These are phyloP conservation scores for Apiosordaria backusii DNA, from an alignment of 495 filamentous ascomycete species.

Conservation along the genomic window DNA sequence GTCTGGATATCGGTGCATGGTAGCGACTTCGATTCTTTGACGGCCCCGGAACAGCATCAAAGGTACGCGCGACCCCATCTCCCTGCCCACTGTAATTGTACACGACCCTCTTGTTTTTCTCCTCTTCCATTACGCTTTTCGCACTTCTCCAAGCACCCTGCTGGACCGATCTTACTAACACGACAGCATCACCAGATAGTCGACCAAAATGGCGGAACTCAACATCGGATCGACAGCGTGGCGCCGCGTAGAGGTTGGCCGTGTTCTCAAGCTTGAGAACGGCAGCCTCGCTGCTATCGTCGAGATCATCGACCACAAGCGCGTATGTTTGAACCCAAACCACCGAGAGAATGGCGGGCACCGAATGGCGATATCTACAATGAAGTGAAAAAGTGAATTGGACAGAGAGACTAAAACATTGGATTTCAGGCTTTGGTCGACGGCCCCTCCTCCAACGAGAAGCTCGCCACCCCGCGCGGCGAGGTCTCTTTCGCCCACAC, in stretches of 20 bases:
- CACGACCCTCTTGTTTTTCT: conserved; percentile 15
- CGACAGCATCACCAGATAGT: conserved; percentile 20
- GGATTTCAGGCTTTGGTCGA: conserved; percentile 81
- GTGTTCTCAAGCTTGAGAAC: conserved; percentile 71
- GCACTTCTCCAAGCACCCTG: conserved; percentile 14
- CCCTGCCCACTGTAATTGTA: conserved; percentile 10
- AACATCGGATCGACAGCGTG: conserved; percentile 47
- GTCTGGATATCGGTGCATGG: conserved; percentile 36
- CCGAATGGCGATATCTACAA: conserved; percentile 2
- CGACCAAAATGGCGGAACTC: conserved; percentile 37
- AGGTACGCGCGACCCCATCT: conserved; percentile 30
- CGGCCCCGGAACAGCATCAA: conserved; percentile 35
- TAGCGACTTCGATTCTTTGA: conserved; percentile 37
- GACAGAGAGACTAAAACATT: conserved; percentile 32
- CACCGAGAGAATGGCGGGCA: conserved; percentile 9
- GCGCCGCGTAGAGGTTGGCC: conserved; percentile 96
- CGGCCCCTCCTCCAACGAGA: conserved; percentile 75
- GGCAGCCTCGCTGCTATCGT: conserved; percentile 90
- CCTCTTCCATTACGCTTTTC: conserved; percentile 18
- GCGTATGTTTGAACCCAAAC: conserved; percentile 63
- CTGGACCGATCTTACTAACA: conserved; percentile 25
- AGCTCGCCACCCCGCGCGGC: conserved; percentile 77
- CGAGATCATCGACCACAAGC: conserved; percentile 99
- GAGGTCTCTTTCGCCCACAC: conserved; percentile 71
- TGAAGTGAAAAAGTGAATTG: conserved; percentile 8